A percentile compares a stretch with the other conserved stretches of the same genome.
Conservation (phyloP, 495 filamentous ascomycete species). For the Pyronema domesticum region DNA sequence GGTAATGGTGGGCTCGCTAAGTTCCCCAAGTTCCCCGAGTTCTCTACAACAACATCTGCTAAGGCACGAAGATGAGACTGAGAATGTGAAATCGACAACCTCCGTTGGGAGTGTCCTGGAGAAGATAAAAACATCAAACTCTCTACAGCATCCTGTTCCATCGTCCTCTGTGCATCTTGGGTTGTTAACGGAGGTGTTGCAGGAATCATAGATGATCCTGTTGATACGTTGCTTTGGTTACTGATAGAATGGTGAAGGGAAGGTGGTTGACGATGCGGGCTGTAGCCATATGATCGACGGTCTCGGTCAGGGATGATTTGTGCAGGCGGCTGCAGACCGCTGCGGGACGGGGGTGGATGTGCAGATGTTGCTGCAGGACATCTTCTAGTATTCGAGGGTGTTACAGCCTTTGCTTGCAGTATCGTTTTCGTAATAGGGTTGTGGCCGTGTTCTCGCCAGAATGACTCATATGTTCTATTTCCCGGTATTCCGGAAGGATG, state of each 20-base stretch:
- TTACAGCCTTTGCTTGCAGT: slow-evolving; percentile 17
- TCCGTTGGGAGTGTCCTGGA: slow-evolving; percentile 36
- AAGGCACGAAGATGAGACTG: slow-evolving; percentile 13
- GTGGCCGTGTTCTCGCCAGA: slow-evolving; percentile 28
- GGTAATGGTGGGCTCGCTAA: not conserved
- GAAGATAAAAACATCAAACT: slow-evolving; percentile 51
- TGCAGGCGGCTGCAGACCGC: slow-evolving; percentile 19
- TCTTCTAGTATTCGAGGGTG: slow-evolving; percentile 15
- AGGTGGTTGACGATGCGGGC: slow-evolving; percentile 16
- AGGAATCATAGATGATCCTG: slow-evolving; percentile 18
- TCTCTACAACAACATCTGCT: slow-evolving; percentile 1
- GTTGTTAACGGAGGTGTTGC: slow-evolving; percentile 12
- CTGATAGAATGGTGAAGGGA: slow-evolving; percentile 6
- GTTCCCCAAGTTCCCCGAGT: not conserved
- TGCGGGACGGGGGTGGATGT: not conserved
- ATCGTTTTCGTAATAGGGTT: slow-evolving; percentile 23
- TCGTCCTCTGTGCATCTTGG: slow-evolving; percentile 30
- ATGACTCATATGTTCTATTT: slow-evolving; percentile 26
- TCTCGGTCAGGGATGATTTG: slow-evolving; percentile 23
- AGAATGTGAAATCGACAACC: slow-evolving; percentile 13
- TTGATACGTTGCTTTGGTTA: slow-evolving; percentile 21
- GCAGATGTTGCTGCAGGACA: slow-evolving; percentile 1
- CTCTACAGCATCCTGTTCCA: slow-evolving; percentile 55
- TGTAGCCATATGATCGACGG: slow-evolving; percentile 15
- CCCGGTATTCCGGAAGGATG: slow-evolving; percentile 7